Evolutionary conservation across 805 yeast genomes (phyloP).

Genomic region (Candida silvatica): DNA sequence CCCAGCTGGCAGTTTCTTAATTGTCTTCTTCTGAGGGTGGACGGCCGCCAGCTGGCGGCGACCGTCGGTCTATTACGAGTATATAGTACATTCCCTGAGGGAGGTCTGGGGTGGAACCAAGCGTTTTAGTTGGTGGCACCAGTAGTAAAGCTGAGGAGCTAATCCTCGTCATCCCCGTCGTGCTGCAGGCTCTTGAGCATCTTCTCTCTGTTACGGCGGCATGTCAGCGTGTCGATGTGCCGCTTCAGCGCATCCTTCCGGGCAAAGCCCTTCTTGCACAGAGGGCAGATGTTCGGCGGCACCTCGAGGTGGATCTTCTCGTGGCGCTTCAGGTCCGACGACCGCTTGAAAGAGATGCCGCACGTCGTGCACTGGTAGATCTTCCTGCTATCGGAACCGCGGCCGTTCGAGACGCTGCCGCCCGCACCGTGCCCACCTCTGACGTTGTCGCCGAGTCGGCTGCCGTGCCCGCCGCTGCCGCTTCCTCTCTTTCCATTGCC

Average conservation of each 20-base stretch:
- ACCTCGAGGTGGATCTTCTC: conserved; percentile 66
- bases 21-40: too few species aligned
- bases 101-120: too few species aligned
- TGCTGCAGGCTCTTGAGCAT: conserved; percentile 14
- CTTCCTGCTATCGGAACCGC: conserved; percentile 9
- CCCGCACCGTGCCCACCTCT: neutral
- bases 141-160: neutral
- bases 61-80: too few species aligned
- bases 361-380: conserved; percentile 47
- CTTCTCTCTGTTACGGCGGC: conserved; percentile 62
- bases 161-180: conserved; percentile 4
- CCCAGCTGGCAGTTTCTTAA: too few species aligned
- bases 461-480: too few species aligned
- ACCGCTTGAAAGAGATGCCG: conserved; percentile 53
- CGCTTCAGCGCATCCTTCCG: conserved; percentile 75
- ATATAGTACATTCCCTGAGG: too few species aligned
- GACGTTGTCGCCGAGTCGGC: too few species aligned
- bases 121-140: too few species aligned
- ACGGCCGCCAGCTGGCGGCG: too few species aligned
- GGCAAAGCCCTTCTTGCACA: conserved; percentile 78
- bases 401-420: conserved; percentile 18
- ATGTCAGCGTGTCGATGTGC: conserved; percentile 66
- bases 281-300: conserved; percentile 66
- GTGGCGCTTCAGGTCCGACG: conserved; percentile 65
- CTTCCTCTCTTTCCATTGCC: conserved; percentile 1